A percentile compares a stretch with the other conserved stretches of the same genome.
Conservation (phyloP, 2,329 filamentous ascomycete species). For the Aspergillus cejpii region DNA sequence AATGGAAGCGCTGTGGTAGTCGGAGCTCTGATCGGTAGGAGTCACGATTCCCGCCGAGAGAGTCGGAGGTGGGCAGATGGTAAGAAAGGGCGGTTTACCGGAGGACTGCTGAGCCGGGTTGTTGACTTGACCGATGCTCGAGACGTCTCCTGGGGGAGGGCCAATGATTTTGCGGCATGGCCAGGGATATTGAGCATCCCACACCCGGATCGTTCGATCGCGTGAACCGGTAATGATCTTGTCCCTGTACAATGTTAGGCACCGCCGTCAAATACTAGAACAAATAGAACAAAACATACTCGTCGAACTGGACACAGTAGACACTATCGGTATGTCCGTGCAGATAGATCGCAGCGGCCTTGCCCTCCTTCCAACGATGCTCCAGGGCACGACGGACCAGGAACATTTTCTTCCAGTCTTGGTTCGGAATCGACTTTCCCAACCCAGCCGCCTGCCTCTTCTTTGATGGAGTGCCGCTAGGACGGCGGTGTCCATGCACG, state of each 20-base stretch:
- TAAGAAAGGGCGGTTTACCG: constrained; percentile 41
- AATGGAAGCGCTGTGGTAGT: constrained; percentile 84
- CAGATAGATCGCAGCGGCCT: constrained; percentile 76
- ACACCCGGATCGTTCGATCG: constrained; percentile 90
- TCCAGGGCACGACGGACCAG: constrained; percentile 68
- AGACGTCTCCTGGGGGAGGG: constrained; percentile 53
- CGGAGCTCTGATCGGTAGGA: constrained; percentile 33
- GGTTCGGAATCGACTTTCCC: constrained; percentile 52
- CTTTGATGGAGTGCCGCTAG: constrained; percentile 30
- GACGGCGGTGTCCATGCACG: constrained; percentile 45
- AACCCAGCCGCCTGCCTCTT: constrained; percentile 49
- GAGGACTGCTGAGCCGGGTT: constrained; percentile 39
- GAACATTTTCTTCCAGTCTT: constrained; percentile 84
- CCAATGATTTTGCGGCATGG: constrained; percentile 82
- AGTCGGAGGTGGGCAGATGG: constrained; percentile 47
- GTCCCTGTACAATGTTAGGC: constrained; percentile 51
- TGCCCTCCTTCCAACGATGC: constrained; percentile 69
- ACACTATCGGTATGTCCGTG: constrained; percentile 93
- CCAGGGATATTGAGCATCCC: constrained; percentile 80
- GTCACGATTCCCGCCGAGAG: constrained; percentile 49
- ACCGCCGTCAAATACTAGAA: background rate
- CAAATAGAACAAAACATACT: constrained; percentile 51
- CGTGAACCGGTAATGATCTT: constrained; percentile 97
- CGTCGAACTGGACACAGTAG: constrained; percentile 96
- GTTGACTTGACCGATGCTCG: constrained; percentile 40